phyloP scores from a whole-genome alignment of 345 rosid species.

The Jatropha curcas region DNA sequence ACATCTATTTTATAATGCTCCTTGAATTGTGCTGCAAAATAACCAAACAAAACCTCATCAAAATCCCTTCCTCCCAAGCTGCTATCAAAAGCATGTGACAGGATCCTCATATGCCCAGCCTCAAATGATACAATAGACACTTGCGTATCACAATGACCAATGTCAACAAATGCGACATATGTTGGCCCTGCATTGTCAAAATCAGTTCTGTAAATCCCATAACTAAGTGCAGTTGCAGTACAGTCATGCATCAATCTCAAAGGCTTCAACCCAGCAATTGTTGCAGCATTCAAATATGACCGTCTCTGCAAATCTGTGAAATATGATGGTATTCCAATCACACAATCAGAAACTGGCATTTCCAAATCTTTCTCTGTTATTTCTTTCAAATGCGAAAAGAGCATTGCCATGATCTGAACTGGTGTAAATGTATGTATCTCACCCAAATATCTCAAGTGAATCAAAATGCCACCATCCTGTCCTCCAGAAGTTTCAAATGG shows the following conservation, averaged over 20 bases:
- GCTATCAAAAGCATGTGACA: slow-evolving; percentile 57
- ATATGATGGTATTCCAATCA: slow-evolving; percentile 61
- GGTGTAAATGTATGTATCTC: slow-evolving; percentile 42
- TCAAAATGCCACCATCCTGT: slow-evolving; percentile 47
- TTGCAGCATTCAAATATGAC: slow-evolving; percentile 55
- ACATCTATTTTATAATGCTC: slow-evolving; percentile 56
- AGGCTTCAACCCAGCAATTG: slow-evolving; percentile 58
- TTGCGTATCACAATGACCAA: slow-evolving; percentile 65
- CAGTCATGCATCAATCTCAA: slow-evolving; percentile 60
- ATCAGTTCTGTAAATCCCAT: slow-evolving; percentile 61
- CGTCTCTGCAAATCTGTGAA: slow-evolving; percentile 60
- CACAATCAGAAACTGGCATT: slow-evolving; percentile 50
- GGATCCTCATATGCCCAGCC: slow-evolving; percentile 51
- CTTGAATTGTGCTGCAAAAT: slow-evolving; percentile 57
- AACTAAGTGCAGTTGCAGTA: slow-evolving; percentile 58
- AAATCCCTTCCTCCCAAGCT: slow-evolving; percentile 64
- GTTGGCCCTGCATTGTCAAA: slow-evolving; percentile 44
- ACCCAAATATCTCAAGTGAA: slow-evolving; percentile 44
- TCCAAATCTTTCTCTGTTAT: slow-evolving; percentile 52
- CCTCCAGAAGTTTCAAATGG: slow-evolving; percentile 51
- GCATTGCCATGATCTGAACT: slow-evolving; percentile 52
- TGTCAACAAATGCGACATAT: slow-evolving; percentile 51
- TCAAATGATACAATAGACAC: slow-evolving; percentile 51
- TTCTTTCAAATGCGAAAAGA: slow-evolving; percentile 54
- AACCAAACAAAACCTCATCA: slow-evolving; percentile 52